phyloP scores from a whole-genome alignment of 768 basidiomycete species.

The Phlegmacium glaucopus region DNA sequence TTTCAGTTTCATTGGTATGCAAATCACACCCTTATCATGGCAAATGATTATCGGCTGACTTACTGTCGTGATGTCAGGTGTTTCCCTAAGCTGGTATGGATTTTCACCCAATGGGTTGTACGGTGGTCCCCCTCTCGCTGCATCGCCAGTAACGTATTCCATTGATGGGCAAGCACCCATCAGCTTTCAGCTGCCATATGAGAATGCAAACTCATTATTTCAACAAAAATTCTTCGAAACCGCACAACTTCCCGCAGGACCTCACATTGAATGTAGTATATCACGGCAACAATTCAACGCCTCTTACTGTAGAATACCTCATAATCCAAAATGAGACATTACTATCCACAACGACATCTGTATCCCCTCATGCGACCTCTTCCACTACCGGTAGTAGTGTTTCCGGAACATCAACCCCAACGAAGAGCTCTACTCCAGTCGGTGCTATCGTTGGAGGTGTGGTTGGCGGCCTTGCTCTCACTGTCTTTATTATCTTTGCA shows the following conservation, averaged over 20 bases:
- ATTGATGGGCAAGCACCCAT: constrained; percentile 17
- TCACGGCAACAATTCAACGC: constrained; percentile 17
- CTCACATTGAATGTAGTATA: constrained; percentile 18
- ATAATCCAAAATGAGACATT: constrained; percentile 22
- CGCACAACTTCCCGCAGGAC: constrained; percentile 11
- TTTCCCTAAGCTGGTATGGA: constrained; percentile 23
- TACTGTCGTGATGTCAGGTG: constrained; percentile 5
- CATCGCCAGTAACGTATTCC: constrained; percentile 16
- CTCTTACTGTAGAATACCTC: constrained; percentile 23
- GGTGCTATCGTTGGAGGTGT: not conserved
- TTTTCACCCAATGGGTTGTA: constrained; percentile 17
- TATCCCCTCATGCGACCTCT: not conserved
- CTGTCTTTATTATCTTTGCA: not conserved
- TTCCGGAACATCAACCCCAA: not conserved
- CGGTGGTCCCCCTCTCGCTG: constrained; percentile 6
- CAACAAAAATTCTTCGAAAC: constrained; percentile 26
- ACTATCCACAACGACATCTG: constrained; percentile 2
- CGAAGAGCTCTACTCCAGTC: not conserved
- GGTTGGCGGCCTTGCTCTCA: too few relatives aligned
- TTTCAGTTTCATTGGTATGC: constrained; percentile 22
- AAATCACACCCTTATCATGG: not conserved
- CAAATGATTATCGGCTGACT: not conserved
- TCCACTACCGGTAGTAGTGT: not conserved
- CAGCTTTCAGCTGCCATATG: constrained; percentile 17
- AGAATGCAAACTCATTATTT: constrained; percentile 7